phyloP scores from a whole-genome alignment of 1,284 basidiomycete genomes.

The Blastosporella zonata region DNA sequence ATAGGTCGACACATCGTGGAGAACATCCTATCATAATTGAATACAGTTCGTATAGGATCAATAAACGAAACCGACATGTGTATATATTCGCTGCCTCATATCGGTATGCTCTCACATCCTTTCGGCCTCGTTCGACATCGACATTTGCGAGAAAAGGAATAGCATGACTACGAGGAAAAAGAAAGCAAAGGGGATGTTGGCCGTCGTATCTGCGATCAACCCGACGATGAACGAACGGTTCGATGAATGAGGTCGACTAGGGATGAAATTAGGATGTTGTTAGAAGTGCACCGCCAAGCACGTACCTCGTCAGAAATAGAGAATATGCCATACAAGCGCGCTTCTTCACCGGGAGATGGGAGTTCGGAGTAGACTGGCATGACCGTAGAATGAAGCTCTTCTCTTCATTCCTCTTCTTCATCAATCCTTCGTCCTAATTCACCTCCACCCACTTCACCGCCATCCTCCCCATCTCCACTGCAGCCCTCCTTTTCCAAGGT shows the following conservation, averaged over 20 bases:
- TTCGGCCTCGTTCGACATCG: slow-evolving; percentile 63
- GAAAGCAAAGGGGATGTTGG: slow-evolving; percentile 88
- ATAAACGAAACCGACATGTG: too few species aligned
- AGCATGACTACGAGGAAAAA: slow-evolving; percentile 82
- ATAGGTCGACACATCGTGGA: too few species aligned
- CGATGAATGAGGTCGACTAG: slow-evolving; percentile 85
- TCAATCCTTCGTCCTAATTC: too few species aligned
- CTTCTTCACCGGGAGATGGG: slow-evolving; percentile 76
- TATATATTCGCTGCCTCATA: slow-evolving; percentile 9
- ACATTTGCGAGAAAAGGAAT: slow-evolving; percentile 74
- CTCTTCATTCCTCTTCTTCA: too few species aligned
- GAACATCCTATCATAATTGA: too few species aligned
- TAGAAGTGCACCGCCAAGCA: neutral
- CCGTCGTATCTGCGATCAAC: slow-evolving; percentile 79
- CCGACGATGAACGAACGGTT: slow-evolving; percentile 85
- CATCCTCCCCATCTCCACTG: too few species aligned
- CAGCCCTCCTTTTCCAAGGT: too few species aligned
- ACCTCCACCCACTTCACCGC: too few species aligned
- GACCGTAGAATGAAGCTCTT: too few species aligned
- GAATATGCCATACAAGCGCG: slow-evolving; percentile 80
- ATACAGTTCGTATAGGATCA: too few species aligned
- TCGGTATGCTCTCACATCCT: slow-evolving; percentile 59
- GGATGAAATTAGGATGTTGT: neutral
- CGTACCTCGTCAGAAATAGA: slow-evolving; percentile 84
- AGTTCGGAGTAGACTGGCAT: slow-evolving; percentile 79